These are phyloP conservation scores for Hydnomerulius pinastri DNA, from an alignment of 768 basidiomycete species.

Conservation along the genomic window DNA sequence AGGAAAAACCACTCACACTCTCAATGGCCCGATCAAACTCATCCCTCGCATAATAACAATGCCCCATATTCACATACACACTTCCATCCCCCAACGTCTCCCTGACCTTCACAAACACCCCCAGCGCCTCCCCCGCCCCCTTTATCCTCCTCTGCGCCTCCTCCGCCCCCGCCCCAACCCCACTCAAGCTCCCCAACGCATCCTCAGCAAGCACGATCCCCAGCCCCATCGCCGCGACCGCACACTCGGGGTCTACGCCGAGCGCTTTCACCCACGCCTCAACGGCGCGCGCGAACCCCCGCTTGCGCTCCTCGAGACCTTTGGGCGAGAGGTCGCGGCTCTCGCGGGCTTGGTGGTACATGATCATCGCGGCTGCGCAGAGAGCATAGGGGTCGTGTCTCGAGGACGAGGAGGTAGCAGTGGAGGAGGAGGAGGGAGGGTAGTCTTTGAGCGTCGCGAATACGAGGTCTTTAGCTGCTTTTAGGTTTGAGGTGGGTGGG, in stretches of 20 bases:
- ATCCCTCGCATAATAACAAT: slow-evolving; percentile 90
- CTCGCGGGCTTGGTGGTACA: slow-evolving; percentile 86
- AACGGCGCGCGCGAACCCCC: slow-evolving; percentile 77
- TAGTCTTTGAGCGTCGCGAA: slow-evolving; percentile 83
- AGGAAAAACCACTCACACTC: slow-evolving; percentile 57
- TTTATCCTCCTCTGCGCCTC: slow-evolving; percentile 66
- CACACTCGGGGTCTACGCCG: slow-evolving; percentile 79
- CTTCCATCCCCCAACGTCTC: slow-evolving; percentile 83
- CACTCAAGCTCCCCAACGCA: slow-evolving; percentile 69
- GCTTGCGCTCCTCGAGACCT: slow-evolving; percentile 64
- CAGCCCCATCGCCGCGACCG: slow-evolving; percentile 92
- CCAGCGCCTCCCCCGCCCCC: slow-evolving; percentile 85
- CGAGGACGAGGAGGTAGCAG: no score
- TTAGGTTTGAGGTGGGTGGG: slow-evolving; percentile 72
- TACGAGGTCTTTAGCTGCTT: slow-evolving; percentile 86
- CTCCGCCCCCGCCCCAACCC: slow-evolving; percentile 53
- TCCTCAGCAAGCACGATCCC: slow-evolving; percentile 95
- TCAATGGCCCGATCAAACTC: slow-evolving; percentile 97
- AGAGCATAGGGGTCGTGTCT: slow-evolving; percentile 89
- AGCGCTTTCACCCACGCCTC: slow-evolving; percentile 95
- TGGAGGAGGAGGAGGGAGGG: no score
- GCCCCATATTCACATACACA: slow-evolving; percentile 95
- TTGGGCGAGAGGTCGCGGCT: slow-evolving; percentile 61
- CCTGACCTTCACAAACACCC: slow-evolving; percentile 87
- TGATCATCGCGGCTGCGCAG: slow-evolving; percentile 85